Evolutionary conservation across 371 early-diverging fungal genomes (phyloP).

Genomic region (Lichtheimia hyalospora): DNA sequence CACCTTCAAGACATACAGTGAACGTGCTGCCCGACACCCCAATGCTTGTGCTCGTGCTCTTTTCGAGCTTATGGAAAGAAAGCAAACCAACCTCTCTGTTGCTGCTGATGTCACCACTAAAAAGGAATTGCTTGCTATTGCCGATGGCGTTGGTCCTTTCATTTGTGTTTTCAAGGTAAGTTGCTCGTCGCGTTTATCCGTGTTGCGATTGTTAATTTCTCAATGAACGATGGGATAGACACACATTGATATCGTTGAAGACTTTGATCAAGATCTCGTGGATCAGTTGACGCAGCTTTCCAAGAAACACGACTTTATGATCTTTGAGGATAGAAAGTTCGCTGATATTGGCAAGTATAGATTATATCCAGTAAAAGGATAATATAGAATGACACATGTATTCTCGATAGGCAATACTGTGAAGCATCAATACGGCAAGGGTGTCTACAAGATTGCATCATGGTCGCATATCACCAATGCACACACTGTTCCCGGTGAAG

Average conservation of each 20-base stretch:
- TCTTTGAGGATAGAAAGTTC: conserved; percentile 98
- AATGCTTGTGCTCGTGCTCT: conserved; percentile 75
- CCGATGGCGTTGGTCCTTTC: conserved; percentile 88
- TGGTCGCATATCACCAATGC: conserved; percentile 97
- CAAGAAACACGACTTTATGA: conserved; percentile 87
- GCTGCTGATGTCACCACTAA: conserved; percentile 90
- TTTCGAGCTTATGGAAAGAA: conserved; percentile 85
- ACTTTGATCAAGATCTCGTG: conserved; percentile 87
- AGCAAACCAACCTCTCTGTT: conserved; percentile 88
- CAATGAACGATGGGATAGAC: conserved; percentile 55
- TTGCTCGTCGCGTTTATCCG: not conserved
- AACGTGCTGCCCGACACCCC: conserved; percentile 54
- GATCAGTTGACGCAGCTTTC: conserved; percentile 72
- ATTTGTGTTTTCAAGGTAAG: conserved; percentile 91
- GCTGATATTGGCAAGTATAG: conserved; percentile 77
- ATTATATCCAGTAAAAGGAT: not conserved
- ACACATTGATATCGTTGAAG: conserved; percentile 92
- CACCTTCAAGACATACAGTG: conserved; percentile 53
- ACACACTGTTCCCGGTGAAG: conserved; percentile 94
- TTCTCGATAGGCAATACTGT: conserved; percentile 87
- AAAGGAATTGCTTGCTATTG: conserved; percentile 81
- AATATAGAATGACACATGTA: not conserved
- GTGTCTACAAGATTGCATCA: conserved; percentile 88
- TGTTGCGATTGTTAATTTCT: not conserved
- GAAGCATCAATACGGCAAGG: conserved; percentile 88